A percentile compares a stretch with the other conserved stretches of the same genome.
Conservation (phyloP, 179 eudicot genomes). For the Beta corolliflora region DNA sequence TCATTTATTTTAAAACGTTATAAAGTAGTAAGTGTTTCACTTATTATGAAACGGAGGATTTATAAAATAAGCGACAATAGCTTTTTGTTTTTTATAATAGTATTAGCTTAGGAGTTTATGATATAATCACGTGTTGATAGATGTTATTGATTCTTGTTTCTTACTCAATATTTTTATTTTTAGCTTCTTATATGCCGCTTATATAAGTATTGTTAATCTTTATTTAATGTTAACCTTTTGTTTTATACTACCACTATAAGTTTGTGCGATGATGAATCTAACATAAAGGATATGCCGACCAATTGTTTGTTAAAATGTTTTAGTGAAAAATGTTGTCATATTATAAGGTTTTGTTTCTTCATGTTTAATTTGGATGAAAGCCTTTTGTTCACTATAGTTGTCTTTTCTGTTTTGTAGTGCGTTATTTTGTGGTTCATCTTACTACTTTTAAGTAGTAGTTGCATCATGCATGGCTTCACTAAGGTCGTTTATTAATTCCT, state of each 20-base stretch:
- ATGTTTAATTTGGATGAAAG: no score
- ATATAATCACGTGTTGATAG: not conserved
- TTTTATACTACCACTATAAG: no score
- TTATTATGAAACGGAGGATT: no score
- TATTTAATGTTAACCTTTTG: no score
- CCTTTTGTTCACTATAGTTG: not conserved
- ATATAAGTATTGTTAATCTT: no score
- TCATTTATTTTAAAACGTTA: no score
- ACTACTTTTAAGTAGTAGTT: not conserved
- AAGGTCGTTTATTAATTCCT: not conserved
- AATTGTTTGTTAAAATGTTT: constrained; percentile 26
- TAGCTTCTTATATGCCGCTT: no score
- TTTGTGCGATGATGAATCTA: not conserved
- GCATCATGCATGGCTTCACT: not conserved
- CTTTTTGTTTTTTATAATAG: no score
- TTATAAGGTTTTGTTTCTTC: not conserved
- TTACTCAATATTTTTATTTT: not conserved
- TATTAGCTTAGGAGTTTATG: no score
- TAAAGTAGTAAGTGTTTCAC: no score
- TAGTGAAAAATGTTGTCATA: not conserved
- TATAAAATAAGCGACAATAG: no score
- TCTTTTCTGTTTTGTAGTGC: not conserved
- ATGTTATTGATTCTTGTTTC: not conserved
- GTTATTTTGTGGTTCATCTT: not conserved
- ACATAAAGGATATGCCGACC: not conserved